Evolutionary conservation across 2,329 filamentous ascomycete genomes (phyloP), one percentile per base, ranked within the genome.

Genomic region (Trichoderma guizhouense): DNA sequence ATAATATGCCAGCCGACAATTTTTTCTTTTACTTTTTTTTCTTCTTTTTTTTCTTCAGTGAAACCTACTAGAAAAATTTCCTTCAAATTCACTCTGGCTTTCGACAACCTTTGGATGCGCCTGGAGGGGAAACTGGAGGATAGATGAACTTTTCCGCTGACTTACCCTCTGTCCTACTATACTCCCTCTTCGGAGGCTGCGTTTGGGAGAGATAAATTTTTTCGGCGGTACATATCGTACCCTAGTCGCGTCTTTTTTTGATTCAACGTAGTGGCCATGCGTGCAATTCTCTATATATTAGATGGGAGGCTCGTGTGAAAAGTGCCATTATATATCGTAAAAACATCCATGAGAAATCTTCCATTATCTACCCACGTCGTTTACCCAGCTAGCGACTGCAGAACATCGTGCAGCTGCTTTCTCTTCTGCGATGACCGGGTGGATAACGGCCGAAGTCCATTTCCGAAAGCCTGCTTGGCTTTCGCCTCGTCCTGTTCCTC

Each of bases 111-210:
- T 83, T 84, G 87, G 84, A 86, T 84, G 84, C 79, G 74, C 75
- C 81, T 84, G 86, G 90, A 91, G 89, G 90, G 90, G 90, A 92
- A 92, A 91, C 83, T 87, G 89, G 86, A 89, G 89, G 89, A 89
- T 78, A 92, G 89, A 90, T 77, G 71, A 80, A 84, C 71, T 78
- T 75, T 78, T 75, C 81, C 83, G 82, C 80, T 80, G 81, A 82
- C 84, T 86, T 86, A 86, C 85, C 84, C 81, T 85, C 81, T 85
- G 82, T 78, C 79, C 82, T 82, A 77, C 79, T 69, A 81, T 82
- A 81, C 77, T 75, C 72, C 77, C 75, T 75, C 75, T 76, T 72
- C 71, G 73, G 74, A 71, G 64, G 70, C 64, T 79, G 78, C 78
- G 72, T 78, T 79, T 79, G 79, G 79, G 76, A 71, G 73, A 78